Evolutionary conservation across 768 basidiomycete species (phyloP), one percentile per base, ranked within the genome.

Genomic region (Suillus fuscotomentosus): DNA sequence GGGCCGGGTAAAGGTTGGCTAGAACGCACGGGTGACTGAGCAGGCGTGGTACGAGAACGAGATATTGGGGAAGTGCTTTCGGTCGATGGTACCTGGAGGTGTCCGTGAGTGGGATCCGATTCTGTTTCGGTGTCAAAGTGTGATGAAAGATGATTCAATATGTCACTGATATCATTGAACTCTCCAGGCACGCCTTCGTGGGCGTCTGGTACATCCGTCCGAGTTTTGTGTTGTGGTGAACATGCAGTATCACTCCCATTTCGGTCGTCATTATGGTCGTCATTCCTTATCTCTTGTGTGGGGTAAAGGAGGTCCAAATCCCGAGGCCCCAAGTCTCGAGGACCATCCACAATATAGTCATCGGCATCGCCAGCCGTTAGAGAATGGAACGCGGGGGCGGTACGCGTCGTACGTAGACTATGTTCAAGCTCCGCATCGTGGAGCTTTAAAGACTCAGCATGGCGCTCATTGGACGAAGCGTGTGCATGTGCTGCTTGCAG

Each of bases 361-460:
- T 73, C 71, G 20, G 57, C 61, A 48, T 76, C 75, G 54, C 80
- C 83, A 43, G 86, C 85, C 20, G 88, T 91, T 20, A 92, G 84
- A 15, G 89, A 91, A 73, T 92, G 91, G 71, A 92, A 92, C 2
- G 90, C 86, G 56, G 91, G 90, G 0, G 90, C 88, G 2, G 84
- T 85, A 66, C 89, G 86, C 43, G 91, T 92, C 57, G 78, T 77
- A 64, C 72, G 74, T 64, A 81, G 82, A 66, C 80, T 82, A 60
- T 84, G 82, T 60, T 82, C 79, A 65, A 76, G 72, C 38, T 76
- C 78, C 67, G 81, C 78, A 66, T 82, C 81, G 61, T 79, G 81
- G 66, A 81, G 79, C 69, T 84, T 83, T 22, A 79, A 78, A 42
- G 82, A 76, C 57, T 83, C 75, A 54, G 79, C 79, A 64, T 79